phyloP scores from a whole-genome alignment of 345 rosid genomes.

The Arabidopsis thaliana region DNA sequence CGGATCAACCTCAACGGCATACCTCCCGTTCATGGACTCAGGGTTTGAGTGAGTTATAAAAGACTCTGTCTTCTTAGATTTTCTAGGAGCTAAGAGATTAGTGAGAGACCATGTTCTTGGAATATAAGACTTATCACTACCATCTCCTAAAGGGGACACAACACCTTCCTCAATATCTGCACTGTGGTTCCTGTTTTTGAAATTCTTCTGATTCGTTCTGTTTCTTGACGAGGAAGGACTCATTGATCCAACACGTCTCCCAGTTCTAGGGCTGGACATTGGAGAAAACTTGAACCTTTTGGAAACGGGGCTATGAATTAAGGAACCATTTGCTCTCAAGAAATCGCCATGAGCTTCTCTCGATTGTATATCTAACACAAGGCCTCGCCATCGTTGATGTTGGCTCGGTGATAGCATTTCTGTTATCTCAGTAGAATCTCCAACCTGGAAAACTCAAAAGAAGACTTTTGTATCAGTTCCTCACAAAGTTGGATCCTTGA shows the following conservation, averaged over 20 bases:
- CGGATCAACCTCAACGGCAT: slow-evolving; percentile 46
- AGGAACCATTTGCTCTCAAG: slow-evolving; percentile 50
- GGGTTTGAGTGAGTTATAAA: slow-evolving; percentile 77
- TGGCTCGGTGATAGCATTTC: slow-evolving; percentile 55
- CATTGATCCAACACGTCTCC: slow-evolving; percentile 51
- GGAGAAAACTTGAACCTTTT: slow-evolving; percentile 80
- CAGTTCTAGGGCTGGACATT: slow-evolving; percentile 60
- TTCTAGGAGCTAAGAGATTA: slow-evolving; percentile 62
- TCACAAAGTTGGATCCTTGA: background rate
- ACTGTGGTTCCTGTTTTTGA: slow-evolving; percentile 52
- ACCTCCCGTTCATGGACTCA: slow-evolving; percentile 73
- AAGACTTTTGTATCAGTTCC: slow-evolving; percentile 1
- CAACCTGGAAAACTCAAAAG: slow-evolving; percentile 48
- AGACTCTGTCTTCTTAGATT: slow-evolving; percentile 57
- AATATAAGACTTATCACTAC: slow-evolving; percentile 51
- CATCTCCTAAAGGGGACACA: slow-evolving; percentile 32
- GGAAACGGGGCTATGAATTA: slow-evolving; percentile 58
- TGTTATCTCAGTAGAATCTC: slow-evolving; percentile 59
- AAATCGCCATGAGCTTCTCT: slow-evolving; percentile 49
- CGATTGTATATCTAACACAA: slow-evolving; percentile 57
- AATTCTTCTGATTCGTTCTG: slow-evolving; percentile 60
- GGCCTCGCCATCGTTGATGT: slow-evolving; percentile 40
- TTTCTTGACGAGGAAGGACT: slow-evolving; percentile 59
- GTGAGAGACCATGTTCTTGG: slow-evolving; percentile 73
- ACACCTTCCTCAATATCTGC: slow-evolving; percentile 81